Evolutionary conservation across 2,329 filamentous ascomycete species (phyloP), one percentile per base, ranked within the genome.

Genomic region (Colletotrichum godetiae): DNA sequence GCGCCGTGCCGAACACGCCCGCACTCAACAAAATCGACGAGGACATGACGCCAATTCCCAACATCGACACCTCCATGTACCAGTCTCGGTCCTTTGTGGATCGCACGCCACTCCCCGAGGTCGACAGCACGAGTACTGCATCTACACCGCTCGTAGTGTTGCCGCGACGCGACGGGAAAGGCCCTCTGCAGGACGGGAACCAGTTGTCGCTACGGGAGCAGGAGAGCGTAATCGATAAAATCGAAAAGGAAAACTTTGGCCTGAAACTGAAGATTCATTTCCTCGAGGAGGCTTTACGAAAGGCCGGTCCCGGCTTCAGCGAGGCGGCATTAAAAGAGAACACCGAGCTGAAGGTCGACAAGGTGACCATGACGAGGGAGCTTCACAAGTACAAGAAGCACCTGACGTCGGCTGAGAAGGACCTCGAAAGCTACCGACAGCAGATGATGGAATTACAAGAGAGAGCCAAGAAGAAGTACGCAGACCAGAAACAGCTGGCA

Each of bases 201-300:
- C 93, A 97, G 80, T 88, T 98, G 77, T 98, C 97, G 1, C 84
- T 99, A 71, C 92, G 95, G 74, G 97, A 99, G 80, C 97, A 99
- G 82, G 97, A 98, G 83, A 95, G 95, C 77, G 93, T 97, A 76
- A 96, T 99, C 77, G 94, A 98, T 84, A 94, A 94, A 80, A 96
- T 99, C 78, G 95, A 98, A 80, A 99, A 99, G 86, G 97, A 98
- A 80, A 99, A 99, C 80, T 99, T 98, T 80, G 95, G 95, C 29
- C 88, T 99, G 67, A 98, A 98, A 83, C 89, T 98, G 77, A 98
- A 98, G 83, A 98, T 98, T 66, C 95, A 98, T 82, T 99, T 97
- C 81, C 88, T 99, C 68, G 95, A 99, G 81, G 95, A 98, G 77
- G 94, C 94, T 15, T 85, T 99, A 62, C 91, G 92, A 66, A 98